Evolutionary conservation across 202 grass and related monocot genomes (phyloP), one percentile per base, ranked within the genome.

Genomic region (Digitaria exilis): DNA sequence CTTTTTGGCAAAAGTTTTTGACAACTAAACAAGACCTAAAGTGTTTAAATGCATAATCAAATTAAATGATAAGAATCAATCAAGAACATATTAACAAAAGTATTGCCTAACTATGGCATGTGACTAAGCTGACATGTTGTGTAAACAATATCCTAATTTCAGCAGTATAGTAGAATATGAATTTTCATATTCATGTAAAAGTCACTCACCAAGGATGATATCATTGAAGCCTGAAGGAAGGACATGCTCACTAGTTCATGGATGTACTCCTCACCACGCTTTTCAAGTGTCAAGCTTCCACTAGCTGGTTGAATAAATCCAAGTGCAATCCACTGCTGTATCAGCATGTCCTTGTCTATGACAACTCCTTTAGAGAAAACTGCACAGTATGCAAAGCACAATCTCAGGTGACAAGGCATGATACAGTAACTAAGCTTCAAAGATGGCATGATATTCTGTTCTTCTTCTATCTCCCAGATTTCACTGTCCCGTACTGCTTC

Each of bases 321-420:
- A 13, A 65, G 65, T 57, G 80, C 80, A 28, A 82, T 73, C 69
- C 80, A 79, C 37, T 64, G 43, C 64, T 65, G 59, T 19, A 79
- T 65, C 58, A 79, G 42, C 11, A 65, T 41, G 15, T 82, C 66
- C 31, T 82, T 82, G 43, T 71, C 80, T 39, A 82, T 49, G 24
- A 19, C 45, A 70, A 15, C 50, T 24, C 66, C 41, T 82, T 73
- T 61, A 11, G 80, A 68, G 56, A 73, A 73, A 42, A 82, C 21
- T 6, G 67, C 39, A 41, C 80, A 82, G 66, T 73, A 71, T 21
- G 51, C 39, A 45, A 82, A 73, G 55, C 80, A 82, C 55, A 58
- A 25, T 30, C 37, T 71, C 60, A 73, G 71, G 46, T 58, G 52
- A 61, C 50, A 12, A 35, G 80, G 80, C 80, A 83, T 45, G 28